Conservation (phyloP, 495 filamentous ascomycete species). For the Penicillium verhagenii region DNA sequence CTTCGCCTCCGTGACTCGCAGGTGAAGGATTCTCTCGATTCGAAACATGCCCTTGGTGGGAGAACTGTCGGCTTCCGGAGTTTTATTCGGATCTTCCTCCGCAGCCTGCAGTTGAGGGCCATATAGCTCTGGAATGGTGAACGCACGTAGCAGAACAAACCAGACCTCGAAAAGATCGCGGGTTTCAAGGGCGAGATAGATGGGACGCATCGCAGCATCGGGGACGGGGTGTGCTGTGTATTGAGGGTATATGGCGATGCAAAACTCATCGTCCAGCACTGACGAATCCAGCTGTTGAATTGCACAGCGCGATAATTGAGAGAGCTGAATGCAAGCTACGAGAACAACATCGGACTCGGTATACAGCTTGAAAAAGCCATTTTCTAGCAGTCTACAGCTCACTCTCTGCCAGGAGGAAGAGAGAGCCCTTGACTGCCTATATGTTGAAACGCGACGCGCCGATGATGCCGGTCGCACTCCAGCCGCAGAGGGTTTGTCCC, state of each 20-base stretch:
- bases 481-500: slow-evolving; percentile 61
- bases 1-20: slow-evolving; percentile 63
- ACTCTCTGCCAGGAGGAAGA: slow-evolving; percentile 76
- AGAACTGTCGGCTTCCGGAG: slow-evolving; percentile 22
- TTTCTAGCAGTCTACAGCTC: slow-evolving; percentile 91
- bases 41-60: slow-evolving; percentile 59
- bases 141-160: slow-evolving; percentile 91
- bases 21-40: slow-evolving; percentile 58
- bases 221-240: slow-evolving; percentile 65
- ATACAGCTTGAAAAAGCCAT: slow-evolving; percentile 89
- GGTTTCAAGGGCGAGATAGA: slow-evolving; percentile 84
- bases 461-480: slow-evolving; percentile 40
- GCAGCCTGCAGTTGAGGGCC: slow-evolving; percentile 49
- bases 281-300: slow-evolving; percentile 86
- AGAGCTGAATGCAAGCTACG: slow-evolving; percentile 81
- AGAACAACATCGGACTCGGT: slow-evolving; percentile 77
- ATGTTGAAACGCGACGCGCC: slow-evolving; percentile 47
- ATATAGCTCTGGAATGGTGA: slow-evolving; percentile 92
- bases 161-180: slow-evolving; percentile 92
- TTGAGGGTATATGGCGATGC: slow-evolving; percentile 86
- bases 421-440: slow-evolving; percentile 54
- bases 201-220: slow-evolving; percentile 44
- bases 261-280: slow-evolving; percentile 92
- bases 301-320: slow-evolving; percentile 82
- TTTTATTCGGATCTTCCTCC: slow-evolving; percentile 21